Percentiles rank a stretch among this genome's conserved stretches.
Evolutionary conservation across 2,329 filamentous ascomycete genomes (phyloP).

Genomic region (Exutisphaerella laricina): DNA sequence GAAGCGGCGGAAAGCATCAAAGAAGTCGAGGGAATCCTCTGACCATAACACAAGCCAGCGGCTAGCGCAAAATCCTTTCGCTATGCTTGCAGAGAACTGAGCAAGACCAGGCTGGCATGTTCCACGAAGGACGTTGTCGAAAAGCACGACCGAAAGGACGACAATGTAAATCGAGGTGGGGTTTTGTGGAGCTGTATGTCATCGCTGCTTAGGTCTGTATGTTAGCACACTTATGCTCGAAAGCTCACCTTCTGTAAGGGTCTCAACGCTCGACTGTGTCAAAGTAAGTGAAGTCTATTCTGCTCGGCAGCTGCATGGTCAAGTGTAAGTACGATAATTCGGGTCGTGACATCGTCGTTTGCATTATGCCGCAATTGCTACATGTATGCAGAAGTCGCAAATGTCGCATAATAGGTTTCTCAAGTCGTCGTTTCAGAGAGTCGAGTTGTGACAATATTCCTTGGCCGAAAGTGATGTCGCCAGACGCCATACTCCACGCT

Average conservation of each 20-base stretch:
- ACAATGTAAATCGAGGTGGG: too few relatives aligned
- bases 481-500: neutral
- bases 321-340: too few relatives aligned
- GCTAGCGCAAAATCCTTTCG: slow-evolving; percentile 17
- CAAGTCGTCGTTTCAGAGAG: too few relatives aligned
- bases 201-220: too few relatives aligned
- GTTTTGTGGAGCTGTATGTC: too few relatives aligned
- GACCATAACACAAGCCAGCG: neutral
- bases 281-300: too few relatives aligned
- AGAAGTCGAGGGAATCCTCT: slow-evolving; percentile 74
- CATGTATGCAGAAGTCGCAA: neutral
- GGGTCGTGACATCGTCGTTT: neutral
- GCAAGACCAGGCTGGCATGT: too few relatives aligned
- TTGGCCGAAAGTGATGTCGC: neutral
- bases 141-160: too few relatives aligned
- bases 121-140: neutral
- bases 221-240: too few relatives aligned
- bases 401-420: neutral
- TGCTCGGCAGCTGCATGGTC: too few relatives aligned
- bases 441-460: slow-evolving; percentile 1
- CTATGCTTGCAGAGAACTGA: slow-evolving; percentile 16
- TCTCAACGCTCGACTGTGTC: too few relatives aligned
- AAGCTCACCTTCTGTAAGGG: too few relatives aligned
- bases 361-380: neutral
- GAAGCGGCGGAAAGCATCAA: slow-evolving; percentile 41